phyloP scores from a whole-genome alignment of 2,329 filamentous ascomycete species.

The Clarireedia monteithiana region DNA sequence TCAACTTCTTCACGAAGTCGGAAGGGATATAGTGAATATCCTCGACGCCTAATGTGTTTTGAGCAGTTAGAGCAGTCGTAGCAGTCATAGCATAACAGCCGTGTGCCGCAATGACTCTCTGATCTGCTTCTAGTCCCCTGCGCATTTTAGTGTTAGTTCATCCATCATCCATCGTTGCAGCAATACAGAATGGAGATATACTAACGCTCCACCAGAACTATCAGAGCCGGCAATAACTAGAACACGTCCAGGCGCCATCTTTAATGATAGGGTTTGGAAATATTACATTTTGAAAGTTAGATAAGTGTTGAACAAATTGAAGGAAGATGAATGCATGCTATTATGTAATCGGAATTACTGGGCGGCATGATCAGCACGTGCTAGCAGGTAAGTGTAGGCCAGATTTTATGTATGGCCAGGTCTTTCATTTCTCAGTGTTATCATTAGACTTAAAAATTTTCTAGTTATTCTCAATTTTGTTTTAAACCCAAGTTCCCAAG shows the following conservation, averaged over 20 bases:
- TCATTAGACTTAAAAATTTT: too few relatives aligned
- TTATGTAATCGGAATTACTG: neutral
- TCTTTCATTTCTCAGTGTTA: too few relatives aligned
- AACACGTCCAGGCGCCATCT: constrained; percentile 40
- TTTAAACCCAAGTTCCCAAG: too few relatives aligned
- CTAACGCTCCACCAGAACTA: constrained; percentile 68
- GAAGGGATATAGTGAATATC: constrained; percentile 75
- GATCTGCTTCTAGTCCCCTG: constrained; percentile 90
- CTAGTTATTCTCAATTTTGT: too few relatives aligned
- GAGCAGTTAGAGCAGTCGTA: constrained; percentile 90
- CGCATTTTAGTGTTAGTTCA: constrained; percentile 11
- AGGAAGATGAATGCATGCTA: neutral
- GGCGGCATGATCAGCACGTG: too few relatives aligned
- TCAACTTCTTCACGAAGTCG: constrained; percentile 74
- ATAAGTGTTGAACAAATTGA: neutral
- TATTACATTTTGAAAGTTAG: neutral
- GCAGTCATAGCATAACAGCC: constrained; percentile 94
- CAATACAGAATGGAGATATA: constrained; percentile 18
- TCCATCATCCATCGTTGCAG: neutral
- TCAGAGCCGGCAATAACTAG: constrained; percentile 67
- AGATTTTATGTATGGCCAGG: too few relatives aligned
- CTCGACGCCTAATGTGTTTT: constrained; percentile 81
- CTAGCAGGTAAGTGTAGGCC: too few relatives aligned
- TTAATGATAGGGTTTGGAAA: neutral
- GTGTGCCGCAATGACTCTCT: constrained; percentile 89